Evolutionary conservation across 345 rosid genomes (phyloP).

Genomic region (Pugionium dolabratum): DNA sequence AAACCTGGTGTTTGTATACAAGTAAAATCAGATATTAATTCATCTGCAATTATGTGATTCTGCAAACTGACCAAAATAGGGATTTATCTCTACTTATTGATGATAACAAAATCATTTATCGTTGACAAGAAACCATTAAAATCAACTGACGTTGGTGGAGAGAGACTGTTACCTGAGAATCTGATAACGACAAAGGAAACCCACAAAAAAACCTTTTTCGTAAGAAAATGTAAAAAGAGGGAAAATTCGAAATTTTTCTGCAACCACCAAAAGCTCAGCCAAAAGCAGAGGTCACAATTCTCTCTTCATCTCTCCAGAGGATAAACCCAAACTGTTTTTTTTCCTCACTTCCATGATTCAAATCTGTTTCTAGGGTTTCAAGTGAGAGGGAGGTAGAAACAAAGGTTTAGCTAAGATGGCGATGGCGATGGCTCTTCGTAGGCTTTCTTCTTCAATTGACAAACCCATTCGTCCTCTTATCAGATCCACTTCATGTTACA

Average conservation of each 20-base stretch:
- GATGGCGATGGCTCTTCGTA: slow-evolving; percentile 94
- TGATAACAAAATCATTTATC: no score
- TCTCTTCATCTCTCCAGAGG: slow-evolving; percentile 24
- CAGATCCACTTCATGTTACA: slow-evolving; percentile 60
- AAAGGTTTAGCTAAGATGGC: slow-evolving; percentile 52
- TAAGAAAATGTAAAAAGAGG: background rate
- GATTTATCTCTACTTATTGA: no score
- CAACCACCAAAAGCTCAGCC: slow-evolving; percentile 51
- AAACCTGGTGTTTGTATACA: no score
- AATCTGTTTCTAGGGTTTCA: slow-evolving; percentile 32
- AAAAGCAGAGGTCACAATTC: slow-evolving; percentile 39
- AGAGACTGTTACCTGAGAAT: no score
- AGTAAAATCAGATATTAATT: no score
- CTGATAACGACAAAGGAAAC: no score
- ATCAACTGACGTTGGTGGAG: no score
- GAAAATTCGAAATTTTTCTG: slow-evolving; percentile 35
- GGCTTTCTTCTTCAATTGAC: slow-evolving; percentile 83
- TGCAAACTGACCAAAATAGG: no score
- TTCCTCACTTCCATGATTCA: background rate
- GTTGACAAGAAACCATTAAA: no score
- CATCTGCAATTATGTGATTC: no score
- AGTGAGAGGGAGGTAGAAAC: background rate
- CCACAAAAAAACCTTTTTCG: no score
- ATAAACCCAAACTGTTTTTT: slow-evolving; percentile 20
- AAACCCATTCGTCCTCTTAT: slow-evolving; percentile 81